phyloP scores from a whole-genome alignment of 1,139 yeast species.

The Entelexis paramagnoliae region DNA sequence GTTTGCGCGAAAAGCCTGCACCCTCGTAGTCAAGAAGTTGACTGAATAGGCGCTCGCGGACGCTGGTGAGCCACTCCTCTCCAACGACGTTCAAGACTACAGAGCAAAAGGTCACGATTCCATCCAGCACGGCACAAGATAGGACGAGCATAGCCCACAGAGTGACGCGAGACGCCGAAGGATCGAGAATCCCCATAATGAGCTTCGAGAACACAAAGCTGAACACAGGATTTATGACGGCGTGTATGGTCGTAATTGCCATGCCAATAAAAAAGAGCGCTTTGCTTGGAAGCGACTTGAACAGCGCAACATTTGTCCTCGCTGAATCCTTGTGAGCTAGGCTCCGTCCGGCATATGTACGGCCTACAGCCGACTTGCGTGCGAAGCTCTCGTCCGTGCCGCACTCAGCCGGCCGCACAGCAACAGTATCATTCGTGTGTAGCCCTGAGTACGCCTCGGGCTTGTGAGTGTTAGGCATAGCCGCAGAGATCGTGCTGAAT shows the following conservation, averaged over 20 bases:
- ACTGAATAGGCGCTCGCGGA: slow-evolving; percentile 45
- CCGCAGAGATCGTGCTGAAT: background rate
- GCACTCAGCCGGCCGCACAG: too few relatives aligned
- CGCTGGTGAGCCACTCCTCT: slow-evolving; percentile 53
- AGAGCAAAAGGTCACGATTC: slow-evolving; percentile 45
- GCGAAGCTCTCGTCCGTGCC: too few relatives aligned
- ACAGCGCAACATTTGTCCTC: background rate
- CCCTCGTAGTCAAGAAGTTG: slow-evolving; percentile 41
- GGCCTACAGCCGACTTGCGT: too few relatives aligned
- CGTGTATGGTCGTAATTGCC: slow-evolving; percentile 44
- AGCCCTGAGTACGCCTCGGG: too few relatives aligned
- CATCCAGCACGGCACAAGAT: slow-evolving; percentile 51
- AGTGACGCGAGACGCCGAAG: slow-evolving; percentile 33
- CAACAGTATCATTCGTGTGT: too few relatives aligned
- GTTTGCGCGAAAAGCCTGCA: slow-evolving; percentile 23
- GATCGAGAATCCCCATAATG: slow-evolving; percentile 33
- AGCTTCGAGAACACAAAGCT: slow-evolving; percentile 68
- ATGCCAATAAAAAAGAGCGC: slow-evolving; percentile 43
- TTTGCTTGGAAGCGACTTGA: slow-evolving; percentile 29
- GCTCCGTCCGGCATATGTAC: too few relatives aligned
- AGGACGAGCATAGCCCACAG: slow-evolving; percentile 63
- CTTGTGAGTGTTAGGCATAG: too few relatives aligned
- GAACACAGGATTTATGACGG: slow-evolving; percentile 62
- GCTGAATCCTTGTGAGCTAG: background rate
- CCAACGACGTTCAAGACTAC: slow-evolving; percentile 47